These are phyloP conservation scores for Capronia coronata DNA, from an alignment of 2,329 filamentous ascomycete species.

Conservation along the genomic window DNA sequence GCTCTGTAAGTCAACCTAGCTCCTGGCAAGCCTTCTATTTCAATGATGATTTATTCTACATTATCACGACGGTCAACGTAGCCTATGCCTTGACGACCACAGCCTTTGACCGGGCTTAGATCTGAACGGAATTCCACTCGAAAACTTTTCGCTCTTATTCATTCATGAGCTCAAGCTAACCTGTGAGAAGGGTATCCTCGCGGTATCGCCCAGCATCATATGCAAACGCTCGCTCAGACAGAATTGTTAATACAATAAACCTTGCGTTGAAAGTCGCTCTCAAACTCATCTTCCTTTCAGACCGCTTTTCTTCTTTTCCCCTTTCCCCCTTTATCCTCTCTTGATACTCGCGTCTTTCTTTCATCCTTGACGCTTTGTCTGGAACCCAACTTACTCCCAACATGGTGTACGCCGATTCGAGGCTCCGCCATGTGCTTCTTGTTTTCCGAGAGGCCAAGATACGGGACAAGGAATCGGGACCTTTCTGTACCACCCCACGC, in stretches of 20 bases:
- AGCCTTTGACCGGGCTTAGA: constrained; percentile 65
- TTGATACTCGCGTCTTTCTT: background rate
- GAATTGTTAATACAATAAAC: background rate
- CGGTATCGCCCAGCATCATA: background rate
- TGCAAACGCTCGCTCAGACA: background rate
- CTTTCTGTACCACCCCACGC: constrained; percentile 1
- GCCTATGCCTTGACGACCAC: constrained; percentile 70
- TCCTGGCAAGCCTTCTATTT: constrained; percentile 29
- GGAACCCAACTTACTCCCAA: background rate
- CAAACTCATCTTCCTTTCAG: background rate
- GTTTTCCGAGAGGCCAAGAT: constrained; percentile 14
- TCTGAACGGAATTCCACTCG: constrained; percentile 32
- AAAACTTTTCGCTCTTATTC: too few species aligned
- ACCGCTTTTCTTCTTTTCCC: background rate
- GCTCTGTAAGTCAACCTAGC: constrained; percentile 16
- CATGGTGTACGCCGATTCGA: constrained; percentile 18
- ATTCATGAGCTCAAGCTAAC: background rate
- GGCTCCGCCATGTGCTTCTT: constrained; percentile 17
- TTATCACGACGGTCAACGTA: constrained; percentile 87
- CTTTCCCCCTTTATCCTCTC: background rate
- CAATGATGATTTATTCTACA: constrained; percentile 58
- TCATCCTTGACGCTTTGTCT: too few species aligned
- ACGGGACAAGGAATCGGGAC: background rate
- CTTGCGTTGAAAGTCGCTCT: background rate
- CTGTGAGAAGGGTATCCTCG: background rate